A percentile compares a stretch with the other conserved stretches of the same genome.
These are phyloP conservation scores for Phaseolus lunatus DNA, from an alignment of 306 rosid genomes.

Conservation along the genomic window DNA sequence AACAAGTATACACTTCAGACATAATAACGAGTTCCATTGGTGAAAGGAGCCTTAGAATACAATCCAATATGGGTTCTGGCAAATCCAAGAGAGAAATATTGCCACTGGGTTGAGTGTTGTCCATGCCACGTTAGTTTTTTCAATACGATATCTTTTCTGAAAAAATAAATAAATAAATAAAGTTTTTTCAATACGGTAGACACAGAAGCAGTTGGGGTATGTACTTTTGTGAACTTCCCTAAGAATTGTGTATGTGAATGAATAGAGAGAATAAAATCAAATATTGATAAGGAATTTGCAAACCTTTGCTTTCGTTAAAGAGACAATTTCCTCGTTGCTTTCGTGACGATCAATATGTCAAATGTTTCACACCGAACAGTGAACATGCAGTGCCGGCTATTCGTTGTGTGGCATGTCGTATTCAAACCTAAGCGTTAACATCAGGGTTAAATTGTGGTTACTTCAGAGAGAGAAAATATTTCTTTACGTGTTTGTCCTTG, in stretches of 20 bases:
- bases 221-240: too few relatives aligned
- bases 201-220: neutral
- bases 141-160: neutral
- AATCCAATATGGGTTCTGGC: conserved; percentile 64
- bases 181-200: too few relatives aligned
- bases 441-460: neutral
- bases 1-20: conserved; percentile 58
- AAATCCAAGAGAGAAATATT: conserved; percentile 60
- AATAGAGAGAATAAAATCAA: neutral
- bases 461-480: too few relatives aligned
- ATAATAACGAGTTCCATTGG: conserved; percentile 58
- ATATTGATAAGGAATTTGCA: neutral
- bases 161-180: too few relatives aligned
- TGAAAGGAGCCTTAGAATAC: conserved; percentile 65
- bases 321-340: conserved; percentile 5
- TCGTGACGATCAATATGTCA: neutral
- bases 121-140: conserved; percentile 34
- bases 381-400: neutral
- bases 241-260: neutral
- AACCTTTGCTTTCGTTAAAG: neutral
- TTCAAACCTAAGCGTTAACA: neutral
- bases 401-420: neutral
- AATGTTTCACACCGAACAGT: neutral
- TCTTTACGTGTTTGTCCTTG: too few relatives aligned
- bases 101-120: conserved; percentile 42